Base-by-base conservation (phyloP, 2,329 filamentous ascomycete species). In the Aspergillus sp. region DNA sequence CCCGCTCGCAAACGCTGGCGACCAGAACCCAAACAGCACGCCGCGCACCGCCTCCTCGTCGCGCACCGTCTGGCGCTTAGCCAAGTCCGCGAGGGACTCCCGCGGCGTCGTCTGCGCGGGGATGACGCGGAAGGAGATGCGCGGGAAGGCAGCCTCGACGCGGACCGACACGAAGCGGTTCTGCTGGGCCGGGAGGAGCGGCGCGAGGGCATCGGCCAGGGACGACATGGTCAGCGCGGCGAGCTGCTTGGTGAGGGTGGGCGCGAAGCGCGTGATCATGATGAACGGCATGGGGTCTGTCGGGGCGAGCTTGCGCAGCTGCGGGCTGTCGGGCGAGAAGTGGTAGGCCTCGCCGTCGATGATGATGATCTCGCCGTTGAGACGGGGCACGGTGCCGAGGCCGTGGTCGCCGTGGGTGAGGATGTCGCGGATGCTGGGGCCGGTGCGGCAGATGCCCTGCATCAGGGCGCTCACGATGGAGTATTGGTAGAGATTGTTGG, bases 341-440 rank as follows among this genome's bases (percentile, higher is more conserved):
- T 77, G 73, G 58, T 77, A 76, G 19, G 72, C 66, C 25, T 60
- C 66, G 50, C 64, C 68, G 53, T 78, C 72, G 7, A 77, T 60
- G 34, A 76, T 64, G n/a, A 77, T 51, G 11, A 77, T 63, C 54
- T 77, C 76, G 47, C 76, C 76, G 55, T 77, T 65, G 64, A 78
- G 75, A 31, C 63, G 61, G 1, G 66, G 61, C 55, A 76, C 73
- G 4, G 75, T 77, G 36, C 75, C 75, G 3, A 78, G 64, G 16
- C 75, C 75, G 61, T 76, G 72, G 55, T 73, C 73, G 46, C 75
- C 75, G 55, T 73, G 71, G 6, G 49, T 38, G 14, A 68, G 58
- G 50, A 76, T 62, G 42, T 73, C 61, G 10, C 64, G 58, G 7
- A 68, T 66, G 4, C 67, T 53, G 42, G 75, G 72, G n/a, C 75